Conservation (phyloP, 495 filamentous ascomycete species). For the Letharia lupina region DNA sequence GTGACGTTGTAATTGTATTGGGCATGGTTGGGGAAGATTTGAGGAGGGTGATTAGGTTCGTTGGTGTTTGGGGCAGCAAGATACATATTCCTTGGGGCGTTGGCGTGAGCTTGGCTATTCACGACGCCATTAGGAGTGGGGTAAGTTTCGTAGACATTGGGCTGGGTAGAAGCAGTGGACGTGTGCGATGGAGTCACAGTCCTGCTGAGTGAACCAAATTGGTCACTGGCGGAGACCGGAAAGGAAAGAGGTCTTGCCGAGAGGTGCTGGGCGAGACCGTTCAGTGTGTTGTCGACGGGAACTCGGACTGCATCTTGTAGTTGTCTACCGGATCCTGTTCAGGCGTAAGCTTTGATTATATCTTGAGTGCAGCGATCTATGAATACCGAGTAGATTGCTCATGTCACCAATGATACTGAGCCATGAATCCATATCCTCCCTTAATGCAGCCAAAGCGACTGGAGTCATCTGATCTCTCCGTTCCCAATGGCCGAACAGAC, state of each 20-base stretch:
- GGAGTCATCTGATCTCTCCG: conserved; percentile 48
- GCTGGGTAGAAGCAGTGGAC: not conserved
- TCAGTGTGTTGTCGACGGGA: conserved; percentile 29
- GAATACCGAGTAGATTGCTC: conserved; percentile 54
- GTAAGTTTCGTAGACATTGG: conserved; percentile 11
- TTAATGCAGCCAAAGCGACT: conserved; percentile 46
- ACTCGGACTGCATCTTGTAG: conserved; percentile 29
- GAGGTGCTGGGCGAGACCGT: conserved; percentile 26
- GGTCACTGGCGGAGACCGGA: conserved; percentile 9
- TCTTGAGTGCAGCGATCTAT: not conserved
- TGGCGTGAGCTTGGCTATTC: conserved; percentile 4
- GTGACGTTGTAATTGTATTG: conserved; percentile 18
- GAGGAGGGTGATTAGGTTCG: conserved; percentile 2
- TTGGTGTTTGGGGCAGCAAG: conserved; percentile 3
- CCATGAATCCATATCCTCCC: conserved; percentile 61
- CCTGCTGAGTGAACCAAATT: conserved; percentile 1
- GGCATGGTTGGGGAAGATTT: conserved; percentile 17
- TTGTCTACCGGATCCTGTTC: conserved; percentile 33
- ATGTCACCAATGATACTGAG: conserved; percentile 57
- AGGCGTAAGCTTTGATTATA: conserved; percentile 14
- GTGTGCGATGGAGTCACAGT: conserved; percentile 8
- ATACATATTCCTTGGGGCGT: not conserved
- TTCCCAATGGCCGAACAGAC: conserved; percentile 60
- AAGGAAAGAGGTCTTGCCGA: conserved; percentile 19
- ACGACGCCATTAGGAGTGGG: not conserved